Percentiles rank a stretch among this genome's conserved stretches.
These are phyloP conservation scores for Zymoseptoria tritici DNA, from an alignment of 2,329 filamentous ascomycete species.

Conservation along the genomic window DNA sequence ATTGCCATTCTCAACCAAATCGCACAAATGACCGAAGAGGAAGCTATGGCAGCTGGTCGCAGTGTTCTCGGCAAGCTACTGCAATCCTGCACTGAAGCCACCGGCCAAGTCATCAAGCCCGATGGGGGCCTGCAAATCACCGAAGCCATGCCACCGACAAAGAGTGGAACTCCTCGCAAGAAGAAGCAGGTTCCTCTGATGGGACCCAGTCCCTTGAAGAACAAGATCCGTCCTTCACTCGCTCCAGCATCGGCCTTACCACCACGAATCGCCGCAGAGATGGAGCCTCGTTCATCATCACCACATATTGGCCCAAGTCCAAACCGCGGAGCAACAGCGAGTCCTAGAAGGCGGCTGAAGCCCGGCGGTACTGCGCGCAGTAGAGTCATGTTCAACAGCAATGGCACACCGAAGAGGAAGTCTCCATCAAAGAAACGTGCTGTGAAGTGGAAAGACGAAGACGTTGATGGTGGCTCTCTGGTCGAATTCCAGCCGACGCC, in stretches of 20 bases:
- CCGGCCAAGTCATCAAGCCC: slow-evolving; percentile 81
- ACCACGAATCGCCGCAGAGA: slow-evolving; percentile 19
- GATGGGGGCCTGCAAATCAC: slow-evolving; percentile 60
- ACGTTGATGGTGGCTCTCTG: slow-evolving; percentile 66
- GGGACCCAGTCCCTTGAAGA: slow-evolving; percentile 43
- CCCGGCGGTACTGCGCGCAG: slow-evolving; percentile 53
- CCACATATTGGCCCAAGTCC: slow-evolving; percentile 18
- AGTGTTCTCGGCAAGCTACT: slow-evolving; percentile 70
- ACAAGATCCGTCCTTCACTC: slow-evolving; percentile 32
- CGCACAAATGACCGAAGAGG: slow-evolving; percentile 71
- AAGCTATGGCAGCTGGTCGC: slow-evolving; percentile 74
- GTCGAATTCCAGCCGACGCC: slow-evolving; percentile 92
- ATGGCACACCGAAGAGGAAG: slow-evolving; percentile 73
- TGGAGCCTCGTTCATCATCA: slow-evolving; percentile 7
- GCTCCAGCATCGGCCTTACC: slow-evolving; percentile 13
- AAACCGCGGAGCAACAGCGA: slow-evolving; percentile 51
- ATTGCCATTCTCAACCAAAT: slow-evolving; percentile 76
- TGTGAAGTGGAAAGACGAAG: slow-evolving; percentile 90
- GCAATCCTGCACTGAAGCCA: slow-evolving; percentile 64
- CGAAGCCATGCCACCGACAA: slow-evolving; percentile 63
- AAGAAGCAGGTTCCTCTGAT: slow-evolving; percentile 45
- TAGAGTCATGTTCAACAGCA: slow-evolving; percentile 48
- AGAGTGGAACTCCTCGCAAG: slow-evolving; percentile 69
- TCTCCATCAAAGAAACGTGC: slow-evolving; percentile 60
- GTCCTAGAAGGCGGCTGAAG: slow-evolving; percentile 69